phyloP scores from a whole-genome alignment of 2,329 filamentous ascomycete genomes.

The Trichoderma hamatum region DNA sequence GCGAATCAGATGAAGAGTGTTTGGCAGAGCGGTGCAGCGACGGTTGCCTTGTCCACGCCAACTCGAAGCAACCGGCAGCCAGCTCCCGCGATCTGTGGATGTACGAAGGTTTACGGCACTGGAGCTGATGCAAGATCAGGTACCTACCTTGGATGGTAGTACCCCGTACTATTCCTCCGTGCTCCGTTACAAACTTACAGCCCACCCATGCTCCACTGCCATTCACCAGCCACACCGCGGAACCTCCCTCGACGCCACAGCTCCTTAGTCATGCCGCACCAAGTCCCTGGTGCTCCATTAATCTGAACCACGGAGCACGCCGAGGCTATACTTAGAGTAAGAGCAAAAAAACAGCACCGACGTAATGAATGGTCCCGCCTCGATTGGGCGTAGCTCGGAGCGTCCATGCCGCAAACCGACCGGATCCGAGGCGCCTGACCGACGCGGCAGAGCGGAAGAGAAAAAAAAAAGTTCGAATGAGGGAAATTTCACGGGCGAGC shows the following conservation, averaged over 20 bases:
- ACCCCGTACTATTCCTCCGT: neutral
- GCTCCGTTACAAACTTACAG: neutral
- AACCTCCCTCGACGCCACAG: neutral
- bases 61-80: neutral
- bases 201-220: neutral
- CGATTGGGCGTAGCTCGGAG: slow-evolving; percentile 29
- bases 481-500: slow-evolving; percentile 28
- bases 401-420: slow-evolving; percentile 33
- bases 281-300: neutral
- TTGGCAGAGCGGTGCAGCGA: neutral
- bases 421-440: slow-evolving; percentile 38
- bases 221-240: slow-evolving; percentile 3
- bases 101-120: neutral
- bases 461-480: slow-evolving; percentile 25
- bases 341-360: neutral
- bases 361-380: neutral
- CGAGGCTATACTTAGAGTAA: neutral
- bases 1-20: too few relatives aligned
- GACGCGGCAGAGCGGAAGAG: slow-evolving; percentile 28
- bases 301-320: neutral
- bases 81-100: slow-evolving; percentile 4
- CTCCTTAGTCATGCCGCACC: neutral
- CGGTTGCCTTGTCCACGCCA: neutral
- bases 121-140: slow-evolving; percentile 10
- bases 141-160: neutral